phyloP scores from a whole-genome alignment of 2,329 filamentous ascomycete genomes.

The Aspergillus transmontanensis region DNA sequence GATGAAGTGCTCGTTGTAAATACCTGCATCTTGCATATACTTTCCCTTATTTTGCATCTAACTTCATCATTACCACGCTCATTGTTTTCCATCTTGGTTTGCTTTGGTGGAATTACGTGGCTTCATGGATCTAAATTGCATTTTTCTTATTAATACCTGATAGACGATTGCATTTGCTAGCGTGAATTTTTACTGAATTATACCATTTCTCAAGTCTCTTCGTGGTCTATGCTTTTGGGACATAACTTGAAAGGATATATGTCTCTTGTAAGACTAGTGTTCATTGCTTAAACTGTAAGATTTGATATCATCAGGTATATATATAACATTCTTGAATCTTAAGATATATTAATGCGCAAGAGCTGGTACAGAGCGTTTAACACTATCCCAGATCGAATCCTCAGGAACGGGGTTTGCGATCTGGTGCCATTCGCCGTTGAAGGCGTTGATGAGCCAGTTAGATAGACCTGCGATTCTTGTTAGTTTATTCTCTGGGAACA shows the following conservation, averaged over 20 bases:
- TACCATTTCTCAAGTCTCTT: background rate
- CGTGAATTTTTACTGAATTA: background rate
- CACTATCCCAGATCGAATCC: conserved; percentile 29
- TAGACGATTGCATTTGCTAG: background rate
- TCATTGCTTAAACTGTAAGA: background rate
- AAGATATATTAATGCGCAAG: conserved; percentile 8
- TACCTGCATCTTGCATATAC: background rate
- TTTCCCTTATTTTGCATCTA: background rate
- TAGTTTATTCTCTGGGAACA: background rate
- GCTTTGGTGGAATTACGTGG: background rate
- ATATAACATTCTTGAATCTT: background rate
- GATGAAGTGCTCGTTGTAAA: conserved; percentile 5
- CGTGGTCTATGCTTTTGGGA: background rate
- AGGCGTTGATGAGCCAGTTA: conserved; percentile 95
- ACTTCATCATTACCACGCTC: background rate
- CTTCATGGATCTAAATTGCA: background rate
- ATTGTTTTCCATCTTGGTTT: background rate
- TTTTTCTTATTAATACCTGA: background rate
- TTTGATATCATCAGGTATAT: background rate
- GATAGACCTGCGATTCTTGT: conserved; percentile 36
- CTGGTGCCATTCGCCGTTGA: conserved; percentile 90
- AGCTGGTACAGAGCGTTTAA: conserved; percentile 22
- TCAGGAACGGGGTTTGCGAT: conserved; percentile 56
- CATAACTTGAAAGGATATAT: background rate
- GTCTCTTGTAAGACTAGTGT: background rate